Evolutionary conservation across 2,329 filamentous ascomycete species (phyloP), one percentile per base, ranked within the genome.

Genomic region (Monosporascus sp.): DNA sequence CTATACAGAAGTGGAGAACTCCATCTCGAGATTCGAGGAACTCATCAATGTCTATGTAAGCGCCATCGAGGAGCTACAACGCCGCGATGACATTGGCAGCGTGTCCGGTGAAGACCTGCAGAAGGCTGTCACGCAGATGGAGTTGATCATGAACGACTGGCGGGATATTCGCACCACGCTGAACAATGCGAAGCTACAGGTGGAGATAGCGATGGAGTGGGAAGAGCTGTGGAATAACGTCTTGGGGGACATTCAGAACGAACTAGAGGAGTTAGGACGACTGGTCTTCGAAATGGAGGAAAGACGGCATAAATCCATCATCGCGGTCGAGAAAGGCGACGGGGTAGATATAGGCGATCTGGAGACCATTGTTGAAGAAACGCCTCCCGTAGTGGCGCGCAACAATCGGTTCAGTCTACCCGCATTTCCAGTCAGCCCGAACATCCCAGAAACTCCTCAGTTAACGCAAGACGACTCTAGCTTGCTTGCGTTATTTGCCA

Each of bases 201-300:
- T 99, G 19, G 94, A 97, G 70, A 85, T 96, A 54, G 94, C 94
- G 47, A 96, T 97, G 91, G 94, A 99, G 67, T 99, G 93, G 93
- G 92, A 97, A 70, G 92, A 97, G 72, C 78, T 99, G 37, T 97
- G 94, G 93, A 91, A 91, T 63, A 90, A 82, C 58, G 93, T 97
- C 3, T 77, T 99, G 3, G 93, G 92, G 45, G 93, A 97, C 68
- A 96, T 97, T 56, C 89, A 92, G 50, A 85, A 87, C 57, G 94
- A 99, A 72, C 86, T 84, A 66, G 89, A 94, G 59, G 86, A 87
- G 45, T 78, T 96, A 17, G 84, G 82, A 64, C 81, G 88, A 40
- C 75, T 96, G 48, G 89, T 97, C 31, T 97, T 97, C 65, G 92
- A 97, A 71, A 96, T 97, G 91, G 94, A 99, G 70, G 94, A 97